Conservation (phyloP, 441 rosid species). For the Jatropha multifida region DNA sequence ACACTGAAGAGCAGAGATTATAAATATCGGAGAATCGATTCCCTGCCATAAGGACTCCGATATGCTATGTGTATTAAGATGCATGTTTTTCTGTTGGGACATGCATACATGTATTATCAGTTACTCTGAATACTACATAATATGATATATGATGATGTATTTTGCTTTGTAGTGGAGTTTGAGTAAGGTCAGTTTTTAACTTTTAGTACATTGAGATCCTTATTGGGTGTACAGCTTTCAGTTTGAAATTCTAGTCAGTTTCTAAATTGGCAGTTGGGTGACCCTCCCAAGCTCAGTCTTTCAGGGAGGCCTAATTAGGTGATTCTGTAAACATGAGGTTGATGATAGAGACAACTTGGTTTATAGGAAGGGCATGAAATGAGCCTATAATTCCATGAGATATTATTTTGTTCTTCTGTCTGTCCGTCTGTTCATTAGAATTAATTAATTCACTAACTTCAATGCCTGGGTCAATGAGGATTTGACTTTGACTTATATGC, state of each 20-base stretch:
- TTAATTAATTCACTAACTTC: not conserved
- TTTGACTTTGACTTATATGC: constrained; percentile 10
- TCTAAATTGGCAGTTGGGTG: not conserved
- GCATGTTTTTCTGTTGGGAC: no score
- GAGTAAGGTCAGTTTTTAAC: not conserved
- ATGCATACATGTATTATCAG: no score
- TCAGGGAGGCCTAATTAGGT: not conserved
- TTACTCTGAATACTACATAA: no score
- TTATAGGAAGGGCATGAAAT: not conserved
- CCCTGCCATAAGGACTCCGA: not conserved
- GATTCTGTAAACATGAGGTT: constrained; percentile 2
- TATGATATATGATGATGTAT: no score
- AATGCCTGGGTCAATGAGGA: constrained; percentile 2
- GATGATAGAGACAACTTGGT: not conserved
- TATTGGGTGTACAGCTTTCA: not conserved
- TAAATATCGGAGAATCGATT: not conserved
- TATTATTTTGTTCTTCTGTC: not conserved
- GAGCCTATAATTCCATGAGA: constrained; percentile 3
- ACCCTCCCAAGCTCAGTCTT: not conserved
- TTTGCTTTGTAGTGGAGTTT: no score
- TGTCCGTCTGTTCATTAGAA: not conserved
- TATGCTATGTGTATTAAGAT: not conserved
- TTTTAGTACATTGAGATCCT: not conserved
- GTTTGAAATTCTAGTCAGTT: not conserved
- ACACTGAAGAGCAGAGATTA: not conserved